Percentiles rank a stretch among this genome's conserved stretches.
phyloP scores from a whole-genome alignment of 768 basidiomycete species.

The Phylloporus sp. region DNA sequence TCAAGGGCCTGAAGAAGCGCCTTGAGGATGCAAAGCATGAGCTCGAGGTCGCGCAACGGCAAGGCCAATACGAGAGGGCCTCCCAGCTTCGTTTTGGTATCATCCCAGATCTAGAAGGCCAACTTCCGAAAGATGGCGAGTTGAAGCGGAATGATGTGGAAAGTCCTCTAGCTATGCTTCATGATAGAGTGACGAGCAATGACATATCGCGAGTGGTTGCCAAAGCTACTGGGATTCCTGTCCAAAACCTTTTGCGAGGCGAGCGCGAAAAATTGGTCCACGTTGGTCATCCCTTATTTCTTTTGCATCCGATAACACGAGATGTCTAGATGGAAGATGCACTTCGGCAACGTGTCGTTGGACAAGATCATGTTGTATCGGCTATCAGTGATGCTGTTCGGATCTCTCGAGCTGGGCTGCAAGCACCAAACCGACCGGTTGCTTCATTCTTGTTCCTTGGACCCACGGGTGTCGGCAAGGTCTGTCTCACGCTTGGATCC shows the following conservation, averaged over 20 bases:
- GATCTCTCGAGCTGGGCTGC: constrained; percentile 87
- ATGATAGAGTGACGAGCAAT: constrained; percentile 84
- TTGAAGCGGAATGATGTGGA: constrained; percentile 40
- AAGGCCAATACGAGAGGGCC: constrained; percentile 82
- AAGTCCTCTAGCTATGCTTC: constrained; percentile 59
- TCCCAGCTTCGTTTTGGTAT: constrained; percentile 79
- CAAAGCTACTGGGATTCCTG: constrained; percentile 86
- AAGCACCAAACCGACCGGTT: constrained; percentile 84
- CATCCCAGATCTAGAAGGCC: constrained; percentile 75
- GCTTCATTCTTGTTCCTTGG: constrained; percentile 92
- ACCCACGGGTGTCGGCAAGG: constrained; percentile 85
- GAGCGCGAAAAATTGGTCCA: constrained; percentile 88
- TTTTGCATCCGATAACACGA: not conserved
- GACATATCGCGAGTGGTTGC: constrained; percentile 89
- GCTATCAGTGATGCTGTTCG: constrained; percentile 89
- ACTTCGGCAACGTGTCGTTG: constrained; percentile 72
- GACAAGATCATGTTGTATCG: constrained; percentile 84
- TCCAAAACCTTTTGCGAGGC: constrained; percentile 82
- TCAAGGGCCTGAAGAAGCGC: constrained; percentile 68
- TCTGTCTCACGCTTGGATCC: constrained; percentile 18
- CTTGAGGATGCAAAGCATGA: constrained; percentile 83
- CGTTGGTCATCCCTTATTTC: constrained; percentile 41
- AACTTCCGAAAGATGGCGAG: constrained; percentile 56
- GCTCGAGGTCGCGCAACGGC: constrained; percentile 83
- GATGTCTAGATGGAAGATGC: constrained; percentile 77